Evolutionary conservation across 257 asterid species (phyloP), one percentile per base, ranked within the genome.

Genomic region (Petunia axillaris): DNA sequence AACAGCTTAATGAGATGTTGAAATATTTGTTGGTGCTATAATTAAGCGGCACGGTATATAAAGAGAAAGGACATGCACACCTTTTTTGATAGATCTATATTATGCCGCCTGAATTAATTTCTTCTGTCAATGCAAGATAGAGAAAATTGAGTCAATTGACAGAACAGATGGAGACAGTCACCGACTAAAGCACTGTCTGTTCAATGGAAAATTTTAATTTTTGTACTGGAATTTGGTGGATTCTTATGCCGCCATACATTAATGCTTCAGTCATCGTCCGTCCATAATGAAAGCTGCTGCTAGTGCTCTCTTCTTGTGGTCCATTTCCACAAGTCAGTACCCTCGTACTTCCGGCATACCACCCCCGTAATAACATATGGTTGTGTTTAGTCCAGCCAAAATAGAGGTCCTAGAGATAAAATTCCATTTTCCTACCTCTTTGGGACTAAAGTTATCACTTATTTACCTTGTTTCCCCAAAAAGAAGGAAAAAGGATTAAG

Each of bases 171-270:
- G 50, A 64, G 73, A 64, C 50, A 39, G 73, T 13, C 50, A 64
- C 50, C 50, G 73, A 11, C 73, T 64, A 64, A 39, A 38, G 73
- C 25, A 64, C 35, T 13, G 71, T 36, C 38, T 44, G 2, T 6
- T 9, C 54, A 48, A 48, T 8, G 54, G 13, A 11, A 25, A 64
- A 0, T 63, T 63, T 4, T 52, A 80, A 11, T 58, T 13, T 36
- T 2, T 36, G 40, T 16, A 16, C 50, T 60, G 16, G 38, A 63
- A 43, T 36, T 43, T 59, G 44, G 48, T 79, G 79, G 76, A 78
- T 25, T 79, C 77, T 50, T 68, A 38, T 48, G 86, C 76, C 82
- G 76, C 43, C 81, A 52, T 5, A 57, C 80, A 66, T 76, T 76
- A 76, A 65, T 81, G 44, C 53, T 59, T 52, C 60, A 58, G 79